Conservation (phyloP, 108 stramenopile genomes). For the Pseudonitzschia multiseries region DNA sequence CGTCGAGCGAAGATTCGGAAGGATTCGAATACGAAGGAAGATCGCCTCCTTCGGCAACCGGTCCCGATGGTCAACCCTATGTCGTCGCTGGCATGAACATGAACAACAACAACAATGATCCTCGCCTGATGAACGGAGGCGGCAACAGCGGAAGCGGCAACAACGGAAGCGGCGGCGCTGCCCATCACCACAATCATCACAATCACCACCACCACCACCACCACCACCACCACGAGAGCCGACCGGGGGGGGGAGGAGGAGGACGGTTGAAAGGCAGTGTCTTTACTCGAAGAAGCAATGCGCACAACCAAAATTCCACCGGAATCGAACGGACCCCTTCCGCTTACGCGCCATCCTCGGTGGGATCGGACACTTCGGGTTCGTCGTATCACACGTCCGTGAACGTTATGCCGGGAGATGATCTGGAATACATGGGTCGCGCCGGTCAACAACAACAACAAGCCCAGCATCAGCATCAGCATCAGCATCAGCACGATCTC, state of each 20-base stretch:
- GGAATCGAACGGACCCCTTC: conserved; percentile 13
- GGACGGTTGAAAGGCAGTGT: conserved; percentile 7
- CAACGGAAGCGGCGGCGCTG: too few species aligned
- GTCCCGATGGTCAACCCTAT: conserved; percentile 10
- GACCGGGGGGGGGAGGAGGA: conserved; percentile 8
- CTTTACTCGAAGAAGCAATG: conserved; percentile 11
- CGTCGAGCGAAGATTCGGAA: conserved; percentile 18
- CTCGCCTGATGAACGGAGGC: not conserved
- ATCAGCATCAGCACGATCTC: too few species aligned
- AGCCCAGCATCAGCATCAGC: conserved; percentile 3
- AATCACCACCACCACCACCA: not conserved
- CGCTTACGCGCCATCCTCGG: not conserved
- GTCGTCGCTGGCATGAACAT: not conserved
- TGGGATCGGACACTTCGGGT: not conserved
- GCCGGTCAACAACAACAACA: too few species aligned
- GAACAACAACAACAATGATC: too few species aligned
- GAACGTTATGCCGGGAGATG: conserved; percentile 11
- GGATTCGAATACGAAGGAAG: conserved; percentile 32
- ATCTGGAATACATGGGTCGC: conserved; percentile 8
- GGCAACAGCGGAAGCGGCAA: too few species aligned
- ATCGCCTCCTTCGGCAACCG: conserved; percentile 38
- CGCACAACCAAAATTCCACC: conserved; percentile 20
- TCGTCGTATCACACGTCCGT: conserved; percentile 10
- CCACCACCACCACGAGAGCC: not conserved
- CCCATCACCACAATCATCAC: too few species aligned